Conservation (phyloP, 768 basidiomycete species). For the Piloderma croceum region DNA sequence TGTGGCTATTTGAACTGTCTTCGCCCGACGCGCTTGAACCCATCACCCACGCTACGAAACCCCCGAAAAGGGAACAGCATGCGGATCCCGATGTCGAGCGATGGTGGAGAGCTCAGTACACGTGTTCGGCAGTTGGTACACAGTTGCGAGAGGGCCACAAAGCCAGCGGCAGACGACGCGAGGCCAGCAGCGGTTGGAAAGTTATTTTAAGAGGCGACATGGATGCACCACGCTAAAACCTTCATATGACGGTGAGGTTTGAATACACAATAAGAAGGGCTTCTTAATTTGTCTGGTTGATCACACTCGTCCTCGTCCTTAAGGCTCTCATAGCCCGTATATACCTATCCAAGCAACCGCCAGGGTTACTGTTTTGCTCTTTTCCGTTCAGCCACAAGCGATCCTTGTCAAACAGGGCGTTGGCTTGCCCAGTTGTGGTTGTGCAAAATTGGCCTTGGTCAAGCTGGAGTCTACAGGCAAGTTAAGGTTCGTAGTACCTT, state of each 20-base stretch:
- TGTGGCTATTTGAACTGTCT: slow-evolving; percentile 85
- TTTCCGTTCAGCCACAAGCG: slow-evolving; percentile 94
- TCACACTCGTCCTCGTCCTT: slow-evolving; percentile 69
- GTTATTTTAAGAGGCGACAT: slow-evolving; percentile 95
- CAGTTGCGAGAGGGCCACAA: slow-evolving; percentile 89
- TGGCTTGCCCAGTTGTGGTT: slow-evolving; percentile 87
- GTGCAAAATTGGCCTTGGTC: slow-evolving; percentile 93
- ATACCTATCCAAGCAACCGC: slow-evolving; percentile 76
- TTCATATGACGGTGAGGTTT: slow-evolving; percentile 26
- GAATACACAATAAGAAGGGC: slow-evolving; percentile 3
- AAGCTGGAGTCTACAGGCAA: slow-evolving; percentile 94
- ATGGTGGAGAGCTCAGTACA: slow-evolving; percentile 86
- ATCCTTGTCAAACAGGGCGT: slow-evolving; percentile 68
- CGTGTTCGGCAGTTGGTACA: slow-evolving; percentile 76
- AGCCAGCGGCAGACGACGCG: slow-evolving; percentile 95
- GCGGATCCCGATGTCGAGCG: slow-evolving; percentile 95
- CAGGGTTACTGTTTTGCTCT: slow-evolving; percentile 82
- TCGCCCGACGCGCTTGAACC: slow-evolving; percentile 62
- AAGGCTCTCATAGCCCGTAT: slow-evolving; percentile 84
- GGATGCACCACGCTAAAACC: slow-evolving; percentile 70
- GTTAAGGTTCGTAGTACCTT: slow-evolving; percentile 93
- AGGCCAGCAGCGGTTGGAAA: slow-evolving; percentile 99
- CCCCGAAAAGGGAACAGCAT: slow-evolving; percentile 95
- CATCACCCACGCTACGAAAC: slow-evolving; percentile 93
- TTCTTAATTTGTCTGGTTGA: slow-evolving; percentile 60